phyloP scores from a whole-genome alignment of 495 filamentous ascomycete species.

The Monascus purpureus region DNA sequence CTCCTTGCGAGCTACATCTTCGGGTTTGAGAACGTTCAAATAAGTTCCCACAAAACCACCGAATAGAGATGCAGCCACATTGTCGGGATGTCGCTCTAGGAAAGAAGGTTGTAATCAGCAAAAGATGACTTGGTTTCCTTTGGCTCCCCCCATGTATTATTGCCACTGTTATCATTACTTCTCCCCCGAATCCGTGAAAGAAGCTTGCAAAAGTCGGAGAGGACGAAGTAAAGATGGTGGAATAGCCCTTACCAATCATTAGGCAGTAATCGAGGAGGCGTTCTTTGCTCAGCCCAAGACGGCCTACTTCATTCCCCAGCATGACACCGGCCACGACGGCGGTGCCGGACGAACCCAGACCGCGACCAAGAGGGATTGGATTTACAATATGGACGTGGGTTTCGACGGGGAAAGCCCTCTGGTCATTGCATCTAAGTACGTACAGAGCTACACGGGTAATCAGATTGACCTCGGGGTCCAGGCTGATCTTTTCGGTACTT shows the following conservation, averaged over 20 bases:
- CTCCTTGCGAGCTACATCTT: conserved; percentile 73
- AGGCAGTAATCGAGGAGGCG: conserved; percentile 87
- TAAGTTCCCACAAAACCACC: conserved; percentile 97
- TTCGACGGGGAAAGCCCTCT: conserved; percentile 63
- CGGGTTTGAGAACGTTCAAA: conserved; percentile 73
- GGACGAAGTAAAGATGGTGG: neutral
- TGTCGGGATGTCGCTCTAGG: conserved; percentile 85
- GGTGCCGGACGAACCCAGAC: conserved; percentile 82
- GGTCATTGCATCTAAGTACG: conserved; percentile 78
- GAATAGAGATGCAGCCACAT: conserved; percentile 86
- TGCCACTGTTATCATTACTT: no score
- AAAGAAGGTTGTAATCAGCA: conserved; percentile 3
- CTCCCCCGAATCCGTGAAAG: no score
- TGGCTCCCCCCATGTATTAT: no score
- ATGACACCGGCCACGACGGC: conserved; percentile 90
- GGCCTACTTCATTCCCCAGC: conserved; percentile 78
- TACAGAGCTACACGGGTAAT: conserved; percentile 87
- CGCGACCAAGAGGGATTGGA: conserved; percentile 80
- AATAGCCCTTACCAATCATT: conserved; percentile 57
- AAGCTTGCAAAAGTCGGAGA: conserved; percentile 3
- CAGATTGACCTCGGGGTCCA: conserved; percentile 70
- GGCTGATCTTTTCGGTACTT: conserved; percentile 56
- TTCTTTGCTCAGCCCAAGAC: conserved; percentile 62
- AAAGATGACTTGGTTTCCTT: neutral
- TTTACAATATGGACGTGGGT: conserved; percentile 90